A percentile compares a stretch with the other conserved stretches of the same genome.
Evolutionary conservation across 1,139 yeast species (phyloP).

Genomic region (Arxiozyma bovina): DNA sequence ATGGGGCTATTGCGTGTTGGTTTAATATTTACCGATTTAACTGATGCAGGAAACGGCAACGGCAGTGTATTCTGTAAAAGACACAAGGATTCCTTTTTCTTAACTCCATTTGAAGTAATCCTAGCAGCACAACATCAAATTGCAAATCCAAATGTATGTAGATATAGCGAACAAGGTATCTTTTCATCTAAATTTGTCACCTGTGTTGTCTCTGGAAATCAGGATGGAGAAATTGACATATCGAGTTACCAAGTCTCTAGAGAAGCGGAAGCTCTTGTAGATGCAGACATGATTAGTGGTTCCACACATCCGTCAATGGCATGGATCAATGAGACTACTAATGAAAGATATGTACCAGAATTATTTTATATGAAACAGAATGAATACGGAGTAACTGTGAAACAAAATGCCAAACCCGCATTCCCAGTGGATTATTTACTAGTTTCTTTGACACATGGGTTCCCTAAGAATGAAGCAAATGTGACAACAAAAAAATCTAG

Average conservation of each 20-base stretch:
- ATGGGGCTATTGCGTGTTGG: constrained; percentile 75
- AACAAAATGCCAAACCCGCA: constrained; percentile 86
- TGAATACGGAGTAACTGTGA: constrained; percentile 82
- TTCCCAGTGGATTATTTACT: constrained; percentile 90
- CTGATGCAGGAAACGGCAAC: constrained; percentile 77
- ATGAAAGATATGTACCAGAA: constrained; percentile 84
- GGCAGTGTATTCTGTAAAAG: constrained; percentile 89
- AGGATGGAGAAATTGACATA: constrained; percentile 81
- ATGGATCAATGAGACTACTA: constrained; percentile 63
- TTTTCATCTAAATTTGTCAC: constrained; percentile 90
- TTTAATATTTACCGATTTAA: constrained; percentile 77
- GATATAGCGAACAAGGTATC: constrained; percentile 55
- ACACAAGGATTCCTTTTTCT: constrained; percentile 83
- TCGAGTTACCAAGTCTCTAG: constrained; percentile 83
- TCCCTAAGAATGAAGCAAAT: constrained; percentile 44
- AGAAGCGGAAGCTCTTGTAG: constrained; percentile 78
- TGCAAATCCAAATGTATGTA: constrained; percentile 53
- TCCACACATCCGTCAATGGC: constrained; percentile 88
- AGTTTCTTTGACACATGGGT: constrained; percentile 87
- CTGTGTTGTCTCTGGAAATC: constrained; percentile 83
- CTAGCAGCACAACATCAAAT: constrained; percentile 78
- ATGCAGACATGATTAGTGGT: constrained; percentile 78
- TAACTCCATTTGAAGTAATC: constrained; percentile 76
- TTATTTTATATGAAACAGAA: constrained; percentile 76
- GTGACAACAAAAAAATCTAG: constrained; percentile 5